Evolutionary conservation across 495 filamentous ascomycete species (phyloP).

Genomic region (Penicillium cataractarum): DNA sequence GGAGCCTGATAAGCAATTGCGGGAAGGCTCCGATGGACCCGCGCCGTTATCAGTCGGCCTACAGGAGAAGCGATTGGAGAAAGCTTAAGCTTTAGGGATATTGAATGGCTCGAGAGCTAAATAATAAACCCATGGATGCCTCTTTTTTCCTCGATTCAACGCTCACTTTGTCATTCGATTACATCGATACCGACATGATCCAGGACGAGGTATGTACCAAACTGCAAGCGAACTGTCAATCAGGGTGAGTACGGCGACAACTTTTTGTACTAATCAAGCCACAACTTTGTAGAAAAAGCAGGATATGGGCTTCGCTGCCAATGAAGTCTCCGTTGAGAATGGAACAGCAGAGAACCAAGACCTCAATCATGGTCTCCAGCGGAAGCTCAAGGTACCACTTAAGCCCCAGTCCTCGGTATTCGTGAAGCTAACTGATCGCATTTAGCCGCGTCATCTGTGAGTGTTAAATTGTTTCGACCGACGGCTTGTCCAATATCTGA

Average conservation of each 20-base stretch:
- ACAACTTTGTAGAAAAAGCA: slow-evolving; percentile 15
- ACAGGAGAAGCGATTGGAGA: neutral
- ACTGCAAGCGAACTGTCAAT: no score
- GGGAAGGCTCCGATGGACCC: slow-evolving; percentile 18
- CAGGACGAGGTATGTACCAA: neutral
- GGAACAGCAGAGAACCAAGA: slow-evolving; percentile 13
- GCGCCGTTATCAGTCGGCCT: slow-evolving; percentile 13
- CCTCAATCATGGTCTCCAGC: slow-evolving; percentile 22
- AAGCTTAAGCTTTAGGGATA: neutral
- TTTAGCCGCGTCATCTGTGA: slow-evolving; percentile 28
- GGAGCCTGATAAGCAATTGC: slow-evolving; percentile 11
- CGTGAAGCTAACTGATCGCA: neutral
- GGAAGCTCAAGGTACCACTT: slow-evolving; percentile 21
- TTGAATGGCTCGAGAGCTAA: neutral
- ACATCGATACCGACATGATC: slow-evolving; percentile 1
- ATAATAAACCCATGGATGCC: neutral
- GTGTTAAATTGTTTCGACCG: neutral
- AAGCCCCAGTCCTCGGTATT: neutral
- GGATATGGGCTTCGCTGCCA: slow-evolving; percentile 10
- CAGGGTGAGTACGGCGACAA: neutral
- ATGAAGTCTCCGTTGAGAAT: slow-evolving; percentile 18
- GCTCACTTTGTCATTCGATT: neutral
- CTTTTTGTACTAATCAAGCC: neutral
- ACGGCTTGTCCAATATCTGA: neutral
- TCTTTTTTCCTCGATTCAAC: neutral